phyloP scores from a whole-genome alignment of 495 filamentous ascomycete species.

The Lasiosphaeria miniovina region DNA sequence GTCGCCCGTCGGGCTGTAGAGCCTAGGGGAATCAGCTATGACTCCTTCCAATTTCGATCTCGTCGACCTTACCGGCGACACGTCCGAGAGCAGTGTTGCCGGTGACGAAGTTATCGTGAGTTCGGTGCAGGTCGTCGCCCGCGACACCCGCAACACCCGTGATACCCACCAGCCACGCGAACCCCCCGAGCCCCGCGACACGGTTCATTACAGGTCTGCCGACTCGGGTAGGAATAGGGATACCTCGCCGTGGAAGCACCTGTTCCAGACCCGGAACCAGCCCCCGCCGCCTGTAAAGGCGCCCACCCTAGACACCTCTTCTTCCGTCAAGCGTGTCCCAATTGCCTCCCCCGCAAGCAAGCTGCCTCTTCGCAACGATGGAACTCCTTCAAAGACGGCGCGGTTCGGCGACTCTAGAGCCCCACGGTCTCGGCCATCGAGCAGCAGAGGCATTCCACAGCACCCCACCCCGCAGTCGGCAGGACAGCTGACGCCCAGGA shows the following conservation, averaged over 20 bases:
- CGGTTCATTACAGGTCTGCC: no score
- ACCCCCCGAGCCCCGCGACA: no score
- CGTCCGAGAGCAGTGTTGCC: not conserved
- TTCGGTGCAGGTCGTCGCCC: not conserved
- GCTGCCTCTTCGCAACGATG: not conserved
- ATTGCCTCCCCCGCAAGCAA: not conserved
- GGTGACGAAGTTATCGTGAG: conserved; percentile 1
- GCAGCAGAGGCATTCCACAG: conserved; percentile 3
- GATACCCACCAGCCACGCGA: no score
- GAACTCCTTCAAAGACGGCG: conserved; percentile 5
- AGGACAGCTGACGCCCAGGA: conserved; percentile 9
- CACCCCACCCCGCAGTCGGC: conserved; percentile 14
- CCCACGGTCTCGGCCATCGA: not conserved
- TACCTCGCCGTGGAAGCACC: no score
- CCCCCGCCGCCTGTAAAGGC: not conserved
- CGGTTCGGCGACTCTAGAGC: not conserved
- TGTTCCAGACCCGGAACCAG: no score
- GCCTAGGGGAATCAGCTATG: not conserved
- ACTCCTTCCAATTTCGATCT: not conserved
- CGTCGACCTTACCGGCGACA: conserved; percentile 6
- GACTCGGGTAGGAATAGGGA: no score
- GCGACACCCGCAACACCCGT: no score
- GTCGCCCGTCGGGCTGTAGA: not conserved
- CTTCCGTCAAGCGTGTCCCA: not conserved
- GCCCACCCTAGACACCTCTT: not conserved